Base-by-base conservation (phyloP, 2,329 filamentous ascomycete species). In the Cytospora piceae region DNA sequence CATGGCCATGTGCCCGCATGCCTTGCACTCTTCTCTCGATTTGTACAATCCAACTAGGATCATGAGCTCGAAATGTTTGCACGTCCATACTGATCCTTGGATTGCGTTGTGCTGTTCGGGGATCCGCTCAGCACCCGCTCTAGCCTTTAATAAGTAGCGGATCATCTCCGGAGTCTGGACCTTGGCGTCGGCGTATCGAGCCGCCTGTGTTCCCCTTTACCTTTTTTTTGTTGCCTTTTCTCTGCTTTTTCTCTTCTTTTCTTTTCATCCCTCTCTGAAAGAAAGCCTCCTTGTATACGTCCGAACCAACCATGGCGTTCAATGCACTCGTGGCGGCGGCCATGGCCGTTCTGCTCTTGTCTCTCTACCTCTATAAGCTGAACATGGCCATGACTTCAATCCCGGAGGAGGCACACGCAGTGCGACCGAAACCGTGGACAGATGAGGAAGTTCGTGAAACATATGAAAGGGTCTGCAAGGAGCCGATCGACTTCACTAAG, bases 401-500 rank as follows among this genome's bases (percentile, higher is more conserved):
- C 12, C 80, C 80, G 8, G 73, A 74, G 1, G 76, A 77, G 64
- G 74, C 74, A 55, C 72, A 67, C 34, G 73, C 75, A 66, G 70
- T 73, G 42, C 72, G 71, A 63, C 74, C 73, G 55, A 68, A 71
- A 39, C 74, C 72, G 22, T 82, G 77, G 79, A 79, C 77, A 24
- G 71, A 70, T 4, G 70, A 78, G 11, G 68, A 75, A 53, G 69
- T 81, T n/a, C 72, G 70, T 55, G 70, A 73, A 32, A 77, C 76
- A 2, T 79, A 77, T 63, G 69, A 74, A 51, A 72, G 72, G 42
- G 61, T 80, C 22, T 70, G 76, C 61, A 71, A 73, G n/a, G 69
- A 73, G 3, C 79, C 79, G 0, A 71, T 80, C 24, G 75, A 80
- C 63, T 81, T 78, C 66, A 70, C 68, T 8, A 72, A 74, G 34